A percentile compares a stretch with the other conserved stretches of the same genome.
phyloP scores from a whole-genome alignment of 148 eudicot species.

The Persicaria maculosa region DNA sequence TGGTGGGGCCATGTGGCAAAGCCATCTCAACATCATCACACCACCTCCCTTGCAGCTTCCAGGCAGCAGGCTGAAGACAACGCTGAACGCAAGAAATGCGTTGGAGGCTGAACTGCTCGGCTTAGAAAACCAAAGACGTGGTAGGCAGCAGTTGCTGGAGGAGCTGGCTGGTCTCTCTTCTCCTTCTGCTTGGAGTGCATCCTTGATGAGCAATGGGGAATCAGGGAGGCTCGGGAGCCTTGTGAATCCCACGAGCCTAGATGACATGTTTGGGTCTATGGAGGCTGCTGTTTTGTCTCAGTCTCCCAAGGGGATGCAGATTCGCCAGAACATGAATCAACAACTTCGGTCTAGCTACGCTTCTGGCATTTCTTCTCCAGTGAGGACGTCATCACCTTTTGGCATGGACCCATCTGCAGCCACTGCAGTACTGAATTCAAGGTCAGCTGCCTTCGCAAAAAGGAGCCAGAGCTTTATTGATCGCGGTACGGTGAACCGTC shows the following conservation, averaged over 20 bases:
- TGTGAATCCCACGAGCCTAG: slow-evolving; percentile 49
- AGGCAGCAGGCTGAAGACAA: slow-evolving; percentile 70
- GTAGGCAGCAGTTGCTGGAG: slow-evolving; percentile 45
- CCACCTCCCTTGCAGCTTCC: slow-evolving; percentile 69
- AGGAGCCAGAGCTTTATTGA: slow-evolving; percentile 93
- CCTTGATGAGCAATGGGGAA: slow-evolving; percentile 24
- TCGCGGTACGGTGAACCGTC: slow-evolving; percentile 10
- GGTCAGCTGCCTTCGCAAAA: slow-evolving; percentile 71
- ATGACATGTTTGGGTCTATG: slow-evolving; percentile 40
- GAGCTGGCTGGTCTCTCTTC: slow-evolving; percentile 51
- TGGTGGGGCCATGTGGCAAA: slow-evolving; percentile 52
- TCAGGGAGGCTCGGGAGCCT: slow-evolving; percentile 28
- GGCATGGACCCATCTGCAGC: slow-evolving; percentile 53
- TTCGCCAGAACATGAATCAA: slow-evolving; percentile 51
- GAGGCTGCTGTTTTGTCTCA: slow-evolving; percentile 33
- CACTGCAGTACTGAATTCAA: slow-evolving; percentile 42
- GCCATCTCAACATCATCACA: slow-evolving; percentile 30
- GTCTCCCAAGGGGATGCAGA: slow-evolving; percentile 39
- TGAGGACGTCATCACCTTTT: slow-evolving; percentile 35
- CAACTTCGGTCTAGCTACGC: slow-evolving; percentile 57
- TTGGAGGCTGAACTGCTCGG: slow-evolving; percentile 43
- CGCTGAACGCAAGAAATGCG: slow-evolving; percentile 58
- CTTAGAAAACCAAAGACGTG: slow-evolving; percentile 24
- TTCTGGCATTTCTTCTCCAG: slow-evolving; percentile 3
- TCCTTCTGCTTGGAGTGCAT: slow-evolving; percentile 36